These are phyloP conservation scores for Aschersonia sp. DNA, from an alignment of 2,329 filamentous ascomycete genomes.

Conservation along the genomic window DNA sequence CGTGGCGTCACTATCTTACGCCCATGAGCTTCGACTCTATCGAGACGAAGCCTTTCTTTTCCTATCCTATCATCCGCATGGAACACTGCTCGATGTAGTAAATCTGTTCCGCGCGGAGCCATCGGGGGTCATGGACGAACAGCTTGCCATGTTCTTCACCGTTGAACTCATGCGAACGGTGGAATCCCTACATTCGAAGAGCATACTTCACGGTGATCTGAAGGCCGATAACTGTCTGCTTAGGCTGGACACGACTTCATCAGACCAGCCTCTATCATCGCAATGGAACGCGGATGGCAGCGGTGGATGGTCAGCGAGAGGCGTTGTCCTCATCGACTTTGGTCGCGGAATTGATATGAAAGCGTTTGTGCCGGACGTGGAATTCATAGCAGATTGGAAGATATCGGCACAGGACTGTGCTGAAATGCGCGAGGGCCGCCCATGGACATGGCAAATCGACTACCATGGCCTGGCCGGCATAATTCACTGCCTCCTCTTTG, in stretches of 20 bases:
- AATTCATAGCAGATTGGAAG: conserved; percentile 92
- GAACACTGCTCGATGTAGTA: conserved; percentile 86
- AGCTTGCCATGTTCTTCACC: conserved; percentile 86
- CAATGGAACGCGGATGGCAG: conserved; percentile 61
- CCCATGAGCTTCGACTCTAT: conserved; percentile 85
- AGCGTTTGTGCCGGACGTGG: conserved; percentile 57
- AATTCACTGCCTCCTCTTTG: conserved; percentile 79
- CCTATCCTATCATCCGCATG: conserved; percentile 75
- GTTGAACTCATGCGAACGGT: conserved; percentile 83
- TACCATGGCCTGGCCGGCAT: conserved; percentile 86
- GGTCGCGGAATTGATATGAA: conserved; percentile 90
- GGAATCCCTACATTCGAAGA: conserved; percentile 68
- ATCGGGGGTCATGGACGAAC: conserved; percentile 72
- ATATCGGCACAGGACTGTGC: conserved; percentile 76
- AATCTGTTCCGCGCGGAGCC: conserved; percentile 67
- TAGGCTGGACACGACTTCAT: conserved; percentile 47
- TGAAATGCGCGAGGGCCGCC: conserved; percentile 85
- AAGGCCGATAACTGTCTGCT: conserved; percentile 94
- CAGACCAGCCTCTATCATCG: conserved; percentile 32
- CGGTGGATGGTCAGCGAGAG: conserved; percentile 66
- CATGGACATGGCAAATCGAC: conserved; percentile 97
- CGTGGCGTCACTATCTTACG: conserved; percentile 62
- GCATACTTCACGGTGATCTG: conserved; percentile 80
- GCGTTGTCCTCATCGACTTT: conserved; percentile 83
- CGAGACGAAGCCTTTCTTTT: conserved; percentile 80